These are phyloP conservation scores for Inga laurina DNA, from an alignment of 306 rosid species.

Conservation along the genomic window DNA sequence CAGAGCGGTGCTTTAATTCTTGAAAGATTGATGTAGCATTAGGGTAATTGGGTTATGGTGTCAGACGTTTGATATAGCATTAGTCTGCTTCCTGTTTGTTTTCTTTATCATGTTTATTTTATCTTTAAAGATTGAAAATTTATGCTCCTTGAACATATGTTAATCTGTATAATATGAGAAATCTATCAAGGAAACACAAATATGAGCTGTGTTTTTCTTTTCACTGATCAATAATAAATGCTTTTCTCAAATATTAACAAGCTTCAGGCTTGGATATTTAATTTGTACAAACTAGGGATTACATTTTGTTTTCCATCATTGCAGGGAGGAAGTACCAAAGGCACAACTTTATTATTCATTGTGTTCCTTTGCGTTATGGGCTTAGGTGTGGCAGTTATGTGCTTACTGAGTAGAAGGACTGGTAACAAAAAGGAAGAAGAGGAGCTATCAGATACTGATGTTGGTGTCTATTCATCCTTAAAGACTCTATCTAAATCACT, in stretches of 20 bases:
- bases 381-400: slow-evolving; percentile 78
- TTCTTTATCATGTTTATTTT: slow-evolving; percentile 9
- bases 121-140: slow-evolving; percentile 3
- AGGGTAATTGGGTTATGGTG: slow-evolving; percentile 14
- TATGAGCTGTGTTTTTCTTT: slow-evolving; percentile 17
- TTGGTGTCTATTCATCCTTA: slow-evolving; percentile 45
- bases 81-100: slow-evolving; percentile 11
- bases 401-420: slow-evolving; percentile 64
- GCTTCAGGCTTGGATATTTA: slow-evolving; percentile 1
- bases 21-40: neutral
- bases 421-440: slow-evolving; percentile 43
- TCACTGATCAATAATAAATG: slow-evolving; percentile 12
- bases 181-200: slow-evolving; percentile 21
- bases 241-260: slow-evolving; percentile 13
- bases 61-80: slow-evolving; percentile 1
- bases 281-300: slow-evolving; percentile 11
- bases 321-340: slow-evolving; percentile 72
- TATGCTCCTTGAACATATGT: neutral
- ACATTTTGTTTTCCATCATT: slow-evolving; percentile 33
- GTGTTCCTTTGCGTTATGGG: slow-evolving; percentile 80
- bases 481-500: slow-evolving; percentile 60
- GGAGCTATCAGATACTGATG: slow-evolving; percentile 41
- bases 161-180: slow-evolving; percentile 7
- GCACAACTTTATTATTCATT: slow-evolving; percentile 71
- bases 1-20: slow-evolving; percentile 11